Percentiles rank a stretch among this genome's conserved stretches.
phyloP scores from a whole-genome alignment of 164 flowering plant genomes.

The Aristolochia californica region DNA sequence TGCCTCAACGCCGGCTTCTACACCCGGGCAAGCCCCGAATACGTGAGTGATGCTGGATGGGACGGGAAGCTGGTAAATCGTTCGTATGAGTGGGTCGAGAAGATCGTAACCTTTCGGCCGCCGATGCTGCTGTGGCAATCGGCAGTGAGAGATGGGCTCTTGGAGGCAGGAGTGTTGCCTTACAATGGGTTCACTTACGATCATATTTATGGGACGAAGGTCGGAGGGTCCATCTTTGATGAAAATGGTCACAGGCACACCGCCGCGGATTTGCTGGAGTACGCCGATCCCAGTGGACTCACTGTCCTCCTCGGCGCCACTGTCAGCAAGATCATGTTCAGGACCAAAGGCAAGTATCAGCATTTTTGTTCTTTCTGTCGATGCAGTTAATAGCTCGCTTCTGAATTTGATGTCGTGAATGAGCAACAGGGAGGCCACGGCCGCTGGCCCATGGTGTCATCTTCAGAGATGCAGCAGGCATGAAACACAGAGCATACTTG shows the following conservation, averaged over 20 bases:
- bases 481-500: slow-evolving; percentile 36
- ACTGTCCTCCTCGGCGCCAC: slow-evolving; percentile 51
- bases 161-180: slow-evolving; percentile 58
- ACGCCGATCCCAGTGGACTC: slow-evolving; percentile 43
- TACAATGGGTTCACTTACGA: slow-evolving; percentile 62
- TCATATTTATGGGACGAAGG: slow-evolving; percentile 63
- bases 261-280: slow-evolving; percentile 69
- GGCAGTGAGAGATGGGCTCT: slow-evolving; percentile 59
- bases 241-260: slow-evolving; percentile 53
- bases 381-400: too few relatives aligned
- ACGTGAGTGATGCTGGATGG: slow-evolving; percentile 35
- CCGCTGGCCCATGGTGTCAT: slow-evolving; percentile 50
- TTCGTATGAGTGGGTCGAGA: slow-evolving; percentile 74
- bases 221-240: slow-evolving; percentile 79
- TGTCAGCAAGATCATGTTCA: slow-evolving; percentile 44
- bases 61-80: slow-evolving; percentile 28
- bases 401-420: too few relatives aligned
- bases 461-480: slow-evolving; percentile 33
- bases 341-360: slow-evolving; percentile 20
- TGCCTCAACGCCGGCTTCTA: slow-evolving; percentile 76
- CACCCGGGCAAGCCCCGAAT: slow-evolving; percentile 35
- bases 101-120: slow-evolving; percentile 48
- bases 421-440: slow-evolving; percentile 21
- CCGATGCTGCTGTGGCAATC: slow-evolving; percentile 54
- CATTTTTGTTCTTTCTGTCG: not conserved